Evolutionary conservation across 1,139 yeast genomes (phyloP).

Genomic region (Debaryomyces nepalensis): DNA sequence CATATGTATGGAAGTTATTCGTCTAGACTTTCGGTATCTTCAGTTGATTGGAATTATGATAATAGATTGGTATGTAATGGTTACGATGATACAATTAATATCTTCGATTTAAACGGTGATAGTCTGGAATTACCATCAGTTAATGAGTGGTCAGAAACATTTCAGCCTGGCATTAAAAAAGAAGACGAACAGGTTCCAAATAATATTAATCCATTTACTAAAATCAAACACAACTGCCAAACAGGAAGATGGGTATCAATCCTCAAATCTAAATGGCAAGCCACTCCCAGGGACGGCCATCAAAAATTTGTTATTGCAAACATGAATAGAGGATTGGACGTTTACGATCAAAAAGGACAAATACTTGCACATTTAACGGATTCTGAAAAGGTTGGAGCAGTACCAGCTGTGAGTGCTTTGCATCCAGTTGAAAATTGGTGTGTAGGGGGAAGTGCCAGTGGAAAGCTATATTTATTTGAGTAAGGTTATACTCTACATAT

Average conservation of each 20-base stretch:
- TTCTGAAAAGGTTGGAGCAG: slow-evolving; percentile 66
- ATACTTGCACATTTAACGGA: slow-evolving; percentile 76
- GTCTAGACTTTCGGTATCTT: slow-evolving; percentile 80
- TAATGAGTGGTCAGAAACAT: slow-evolving; percentile 32
- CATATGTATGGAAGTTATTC: slow-evolving; percentile 64
- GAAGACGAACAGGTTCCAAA: slow-evolving; percentile 31
- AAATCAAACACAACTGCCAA: slow-evolving; percentile 86
- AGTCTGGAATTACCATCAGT: slow-evolving; percentile 23
- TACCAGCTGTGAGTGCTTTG: slow-evolving; percentile 84
- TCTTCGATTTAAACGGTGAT: slow-evolving; percentile 41
- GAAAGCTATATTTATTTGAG: slow-evolving; percentile 75
- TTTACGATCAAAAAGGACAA: slow-evolving; percentile 75
- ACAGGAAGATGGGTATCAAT: slow-evolving; percentile 97
- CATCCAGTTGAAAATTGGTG: slow-evolving; percentile 91
- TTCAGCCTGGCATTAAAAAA: slow-evolving; percentile 22
- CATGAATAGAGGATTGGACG: slow-evolving; percentile 86
- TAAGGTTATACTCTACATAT: slow-evolving; percentile 15
- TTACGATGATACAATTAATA: slow-evolving; percentile 80
- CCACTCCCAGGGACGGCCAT: slow-evolving; percentile 65
- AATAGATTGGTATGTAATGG: slow-evolving; percentile 90
- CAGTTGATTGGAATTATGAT: slow-evolving; percentile 80
- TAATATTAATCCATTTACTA: slow-evolving; percentile 57
- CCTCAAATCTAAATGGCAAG: slow-evolving; percentile 83
- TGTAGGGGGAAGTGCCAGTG: slow-evolving; percentile 93
- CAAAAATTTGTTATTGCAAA: slow-evolving; percentile 90